Conservation (phyloP, 2,329 filamentous ascomycete genomes). For the Trichophyton schoenleinii region DNA sequence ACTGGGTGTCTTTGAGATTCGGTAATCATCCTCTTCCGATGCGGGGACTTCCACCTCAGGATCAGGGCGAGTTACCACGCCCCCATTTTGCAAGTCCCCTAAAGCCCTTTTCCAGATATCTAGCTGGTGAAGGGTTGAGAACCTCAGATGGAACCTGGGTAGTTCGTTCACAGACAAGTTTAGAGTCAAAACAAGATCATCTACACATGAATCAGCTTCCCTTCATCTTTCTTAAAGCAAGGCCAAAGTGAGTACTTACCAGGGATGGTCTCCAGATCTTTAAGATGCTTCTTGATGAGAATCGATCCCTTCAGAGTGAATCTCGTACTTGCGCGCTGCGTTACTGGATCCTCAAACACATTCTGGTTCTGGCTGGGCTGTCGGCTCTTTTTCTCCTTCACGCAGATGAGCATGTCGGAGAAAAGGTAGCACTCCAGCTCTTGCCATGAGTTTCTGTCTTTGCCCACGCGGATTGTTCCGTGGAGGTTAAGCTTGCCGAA, state of each 20-base stretch:
- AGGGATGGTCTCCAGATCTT: constrained; percentile 60
- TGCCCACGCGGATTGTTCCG: constrained; percentile 82
- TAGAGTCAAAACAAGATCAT: constrained; percentile 76
- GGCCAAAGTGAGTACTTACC: constrained; percentile 22
- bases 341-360: constrained; percentile 50
- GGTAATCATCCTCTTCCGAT: constrained; percentile 77
- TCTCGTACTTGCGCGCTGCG: constrained; percentile 53
- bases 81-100: constrained; percentile 64
- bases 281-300: constrained; percentile 93
- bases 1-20: constrained; percentile 37
- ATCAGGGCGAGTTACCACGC: constrained; percentile 51
- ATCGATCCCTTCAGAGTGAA: constrained; percentile 96
- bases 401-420: constrained; percentile 97
- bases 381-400: constrained; percentile 82
- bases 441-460: constrained; percentile 94
- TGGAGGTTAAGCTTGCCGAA: constrained; percentile 89
- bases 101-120: constrained; percentile 85
- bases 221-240: background rate
- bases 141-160: constrained; percentile 85
- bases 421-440: constrained; percentile 95
- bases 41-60: constrained; percentile 71
- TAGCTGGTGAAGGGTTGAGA: constrained; percentile 69
- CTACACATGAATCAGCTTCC: constrained; percentile 26
- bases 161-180: constrained; percentile 84
- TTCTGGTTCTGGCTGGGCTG: constrained; percentile 33